A percentile compares a stretch with the other conserved stretches of the same genome.
phyloP scores from a whole-genome alignment of 106 monocot genomes.

The Gastrodia elata region DNA sequence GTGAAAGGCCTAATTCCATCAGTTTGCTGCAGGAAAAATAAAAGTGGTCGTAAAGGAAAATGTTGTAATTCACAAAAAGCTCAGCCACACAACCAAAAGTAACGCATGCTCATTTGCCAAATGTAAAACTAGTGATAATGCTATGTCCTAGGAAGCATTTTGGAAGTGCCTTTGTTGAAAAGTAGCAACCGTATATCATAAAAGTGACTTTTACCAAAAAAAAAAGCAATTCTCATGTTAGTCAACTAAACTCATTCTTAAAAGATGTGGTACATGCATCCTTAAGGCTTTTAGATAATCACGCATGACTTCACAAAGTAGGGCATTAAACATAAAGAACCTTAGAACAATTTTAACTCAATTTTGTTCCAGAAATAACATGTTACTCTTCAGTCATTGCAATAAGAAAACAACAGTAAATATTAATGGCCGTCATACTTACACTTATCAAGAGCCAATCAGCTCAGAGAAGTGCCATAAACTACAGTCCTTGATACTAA shows the following conservation, averaged over 20 bases:
- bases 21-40: slow-evolving; percentile 63
- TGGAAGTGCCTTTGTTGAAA: not conserved
- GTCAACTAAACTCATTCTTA: not conserved
- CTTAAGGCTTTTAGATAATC: not conserved
- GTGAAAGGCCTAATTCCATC: slow-evolving; percentile 99
- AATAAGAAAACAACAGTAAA: not conserved
- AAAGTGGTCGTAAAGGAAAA: slow-evolving; percentile 3
- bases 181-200: not conserved
- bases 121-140: not conserved
- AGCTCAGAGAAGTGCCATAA: not conserved
- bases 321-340: not conserved
- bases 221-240: not conserved
- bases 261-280: not conserved
- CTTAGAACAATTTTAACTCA: not conserved
- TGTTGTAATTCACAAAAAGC: not conserved
- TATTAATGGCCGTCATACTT: not conserved
- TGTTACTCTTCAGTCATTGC: not conserved
- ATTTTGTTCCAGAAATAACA: not conserved
- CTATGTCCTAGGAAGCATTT: not conserved
- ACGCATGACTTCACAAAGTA: not conserved
- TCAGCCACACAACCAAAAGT: not conserved
- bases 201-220: not conserved
- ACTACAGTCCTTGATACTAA: not conserved
- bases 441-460: not conserved
- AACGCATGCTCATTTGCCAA: not conserved